Evolutionary conservation across 139 green algal genomes (phyloP), one percentile per base, ranked within the genome.

Genomic region (Bryopsis sp.): DNA sequence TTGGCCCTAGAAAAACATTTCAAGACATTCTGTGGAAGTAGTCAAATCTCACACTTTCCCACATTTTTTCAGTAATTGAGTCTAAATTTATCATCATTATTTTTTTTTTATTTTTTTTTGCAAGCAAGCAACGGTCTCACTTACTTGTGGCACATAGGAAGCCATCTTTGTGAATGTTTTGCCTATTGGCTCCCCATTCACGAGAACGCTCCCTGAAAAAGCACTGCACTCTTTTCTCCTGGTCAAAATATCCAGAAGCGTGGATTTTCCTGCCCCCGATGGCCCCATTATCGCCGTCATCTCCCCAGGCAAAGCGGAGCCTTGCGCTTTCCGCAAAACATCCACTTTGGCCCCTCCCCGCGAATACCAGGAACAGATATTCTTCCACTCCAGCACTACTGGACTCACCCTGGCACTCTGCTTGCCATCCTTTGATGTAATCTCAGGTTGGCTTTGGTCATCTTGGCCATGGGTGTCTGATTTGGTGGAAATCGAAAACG

Each of bases 171-270:
- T 28, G 24, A 28, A 32, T 8, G 6, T 6, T 61, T 61, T 28
- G 33, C 24, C 50, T 61, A 8, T 22, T 8, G 15, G 50, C 15
- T 35, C 24, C 15, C 59, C 59, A 47, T 67, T 67, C 7, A 67
- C 28, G 34, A 67, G 7, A 19, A 48, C 8, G 59, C 7, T 11
- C 19, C 59, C 59, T 6, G 8, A 47, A 6, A 46, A 7, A 7
- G 7, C n/a, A 19, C 59, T 78, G 31, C 76, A 70, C 6, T 57
- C 68, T 62, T 86, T 86, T 15, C 78, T 33, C 58, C 82, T 73
- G 11, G 80, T 64, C 26, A 86, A 74, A 19, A 83, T 43, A 48
- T 86, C 80, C 60, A 86, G 64, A 26, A 86, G 70, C 0, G 75
- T 81, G 67, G 70, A 79, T 65, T 86, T 86, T 74, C 79, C 79